phyloP scores from a whole-genome alignment of 2,329 filamentous ascomycete genomes.

The Penicillium sp. region DNA sequence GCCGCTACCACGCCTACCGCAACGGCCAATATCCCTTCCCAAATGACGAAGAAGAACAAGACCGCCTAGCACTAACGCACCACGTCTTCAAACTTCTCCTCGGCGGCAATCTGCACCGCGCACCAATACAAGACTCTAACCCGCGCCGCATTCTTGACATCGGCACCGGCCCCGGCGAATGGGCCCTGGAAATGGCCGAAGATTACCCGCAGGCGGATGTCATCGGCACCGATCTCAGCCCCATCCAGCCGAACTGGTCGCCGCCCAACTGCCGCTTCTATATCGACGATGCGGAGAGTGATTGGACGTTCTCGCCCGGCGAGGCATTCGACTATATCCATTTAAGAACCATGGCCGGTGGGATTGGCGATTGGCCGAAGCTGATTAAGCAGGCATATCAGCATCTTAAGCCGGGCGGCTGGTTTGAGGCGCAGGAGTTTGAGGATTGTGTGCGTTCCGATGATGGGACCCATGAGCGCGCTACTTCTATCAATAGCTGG shows the following conservation, averaged over 20 bases:
- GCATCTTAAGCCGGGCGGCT: constrained; percentile 36
- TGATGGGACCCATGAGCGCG: constrained; percentile 30
- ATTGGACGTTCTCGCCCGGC: constrained; percentile 40
- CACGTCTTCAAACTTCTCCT: constrained; percentile 38
- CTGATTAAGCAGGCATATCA: constrained; percentile 31
- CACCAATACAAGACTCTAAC: constrained; percentile 29
- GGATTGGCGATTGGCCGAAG: constrained; percentile 35
- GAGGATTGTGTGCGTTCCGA: constrained; percentile 29
- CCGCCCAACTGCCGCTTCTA: constrained; percentile 52
- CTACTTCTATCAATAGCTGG: constrained; percentile 29
- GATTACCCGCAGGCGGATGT: constrained; percentile 36
- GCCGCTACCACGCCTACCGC: constrained; percentile 45
- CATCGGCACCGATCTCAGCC: constrained; percentile 36
- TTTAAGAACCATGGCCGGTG: constrained; percentile 35
- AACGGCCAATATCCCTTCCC: constrained; percentile 43
- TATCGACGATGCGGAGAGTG: constrained; percentile 44
- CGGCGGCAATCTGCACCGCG: constrained; percentile 38
- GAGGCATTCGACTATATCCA: constrained; percentile 43
- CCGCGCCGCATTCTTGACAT: constrained; percentile 32
- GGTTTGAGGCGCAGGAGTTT: constrained; percentile 38
- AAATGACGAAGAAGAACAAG: constrained; percentile 46
- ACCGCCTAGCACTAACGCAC: constrained; percentile 42
- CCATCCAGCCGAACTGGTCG: constrained; percentile 40
- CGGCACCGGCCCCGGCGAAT: constrained; percentile 34
- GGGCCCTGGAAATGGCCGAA: constrained; percentile 47